Base-by-base conservation (phyloP, 176 grass and related monocot genomes). In the Eremochloa ophiuroides region DNA sequence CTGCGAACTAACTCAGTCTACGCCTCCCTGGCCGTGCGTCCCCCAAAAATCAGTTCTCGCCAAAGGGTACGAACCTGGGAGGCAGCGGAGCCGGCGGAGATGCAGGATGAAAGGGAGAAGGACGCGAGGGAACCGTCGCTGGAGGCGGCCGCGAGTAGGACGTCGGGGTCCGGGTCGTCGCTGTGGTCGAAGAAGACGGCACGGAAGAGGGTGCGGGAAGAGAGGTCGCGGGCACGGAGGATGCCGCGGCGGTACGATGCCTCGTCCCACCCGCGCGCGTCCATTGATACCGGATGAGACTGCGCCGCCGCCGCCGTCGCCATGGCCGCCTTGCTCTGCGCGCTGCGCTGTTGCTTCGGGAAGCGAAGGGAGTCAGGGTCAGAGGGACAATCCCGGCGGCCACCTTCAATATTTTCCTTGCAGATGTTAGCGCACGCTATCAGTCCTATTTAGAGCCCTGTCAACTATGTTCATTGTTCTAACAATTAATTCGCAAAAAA, bases 141-240 rank as follows among this genome's bases (percentile, higher is more conserved):
- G 46, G 90, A 95, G 34, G 92, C 92, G 37, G 86, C 74, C 56
- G 90, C 86, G 61, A 93, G 81, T 58, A 98, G 66, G 37, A 86
- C 84, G 37, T 91, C 86, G 4, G 86, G 88, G 31, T 77, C 84
- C 40, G 89, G 17, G 64, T 88, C 84, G 35, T 81, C 74, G 50
- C 44, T 28, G 20, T 89, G 76, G 69, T 91, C 90, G 30, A 80
- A 91, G 82, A 98, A 95, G 38, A 86, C 88, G 16, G 90, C 78
- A 73, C 90, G 84, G 84, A 98, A 98, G 73, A 93, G 88, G 84
- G 90, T 95, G 56, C 86, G 90, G 66, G 79, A 92, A 28, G 76
- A 82, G 58, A 93, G 78, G 28, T 85, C 86, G 29, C 92, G 80
- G 22, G 86, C 83, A 29, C 71, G 71, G 17, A 98, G 90, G 31